These are phyloP conservation scores for Botrytis deweyae DNA, from an alignment of 2,329 filamentous ascomycete species.

Conservation along the genomic window DNA sequence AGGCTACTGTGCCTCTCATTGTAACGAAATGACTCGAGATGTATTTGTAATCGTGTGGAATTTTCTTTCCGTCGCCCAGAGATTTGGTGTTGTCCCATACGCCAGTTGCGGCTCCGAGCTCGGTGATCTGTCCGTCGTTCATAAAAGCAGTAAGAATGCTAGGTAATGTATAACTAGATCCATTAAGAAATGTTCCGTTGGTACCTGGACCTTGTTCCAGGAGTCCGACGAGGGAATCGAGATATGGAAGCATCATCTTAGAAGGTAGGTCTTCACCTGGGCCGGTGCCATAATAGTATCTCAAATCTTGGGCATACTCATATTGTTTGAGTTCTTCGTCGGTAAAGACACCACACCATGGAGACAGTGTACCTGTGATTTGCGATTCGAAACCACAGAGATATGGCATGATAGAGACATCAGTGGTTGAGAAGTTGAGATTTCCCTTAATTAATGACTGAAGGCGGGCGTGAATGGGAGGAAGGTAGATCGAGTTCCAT, in stretches of 20 bases:
- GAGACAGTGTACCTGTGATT: constrained; percentile 59
- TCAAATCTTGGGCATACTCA: constrained; percentile 66
- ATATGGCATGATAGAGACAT: constrained; percentile 61
- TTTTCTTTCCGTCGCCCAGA: constrained; percentile 42
- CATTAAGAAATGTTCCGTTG: constrained; percentile 48
- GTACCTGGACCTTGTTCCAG: constrained; percentile 53
- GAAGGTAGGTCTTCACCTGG: constrained; percentile 54
- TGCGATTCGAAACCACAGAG: constrained; percentile 72
- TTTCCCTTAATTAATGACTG: constrained; percentile 42
- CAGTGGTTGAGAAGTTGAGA: constrained; percentile 53
- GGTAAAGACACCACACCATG: constrained; percentile 63
- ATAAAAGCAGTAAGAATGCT: constrained; percentile 61
- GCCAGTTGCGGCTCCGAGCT: constrained; percentile 58
- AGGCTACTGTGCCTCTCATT: constrained; percentile 65
- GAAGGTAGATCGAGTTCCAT: constrained; percentile 17
- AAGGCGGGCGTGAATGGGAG: constrained; percentile 11
- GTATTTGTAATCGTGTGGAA: constrained; percentile 51
- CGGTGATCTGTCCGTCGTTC: constrained; percentile 65
- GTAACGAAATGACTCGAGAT: constrained; percentile 56
- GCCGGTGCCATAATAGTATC: constrained; percentile 66
- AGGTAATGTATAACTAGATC: constrained; percentile 50
- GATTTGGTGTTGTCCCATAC: constrained; percentile 51
- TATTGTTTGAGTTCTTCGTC: constrained; percentile 61
- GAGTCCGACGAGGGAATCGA: constrained; percentile 53
- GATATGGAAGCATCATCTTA: constrained; percentile 61